Evolutionary conservation across 2,329 filamentous ascomycete species (phyloP), one percentile per base, ranked within the genome.

Genomic region (Alternaria metachromatica): DNA sequence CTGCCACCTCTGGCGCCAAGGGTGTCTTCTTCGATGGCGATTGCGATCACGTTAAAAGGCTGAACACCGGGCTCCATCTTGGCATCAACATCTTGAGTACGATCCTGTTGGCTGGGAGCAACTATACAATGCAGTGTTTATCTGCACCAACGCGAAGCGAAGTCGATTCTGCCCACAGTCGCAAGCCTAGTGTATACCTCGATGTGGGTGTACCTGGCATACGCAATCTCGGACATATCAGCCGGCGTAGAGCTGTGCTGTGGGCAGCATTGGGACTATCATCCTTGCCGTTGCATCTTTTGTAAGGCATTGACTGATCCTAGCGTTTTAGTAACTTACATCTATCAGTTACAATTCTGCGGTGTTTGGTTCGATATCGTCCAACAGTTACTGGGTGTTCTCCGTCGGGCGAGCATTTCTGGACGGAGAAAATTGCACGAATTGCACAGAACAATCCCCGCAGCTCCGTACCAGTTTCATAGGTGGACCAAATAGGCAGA

Each of bases 61-160:
- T 46, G 10, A 46, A 46, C 12, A 23, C 44, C 4, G 44, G 44
- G 11, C 18, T 46, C 20, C 49, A 51, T 37, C 7, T 51, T 1
- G 18, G 5, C 49, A 51, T 51, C 2, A 51, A 51, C 2, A 11
- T 51, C 13, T 11, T 51, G 13, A 51, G 49, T n/a, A 51, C 49
- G 1, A 23, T 51, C 2, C 5, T 51, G 4, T 5, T 51, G 11
- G 28, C 28, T 37, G 49, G 49, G 1, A 51, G 49, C 8, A 51
- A 51, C 13, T 51, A 51, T 8, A 82, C 80, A 59, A 86, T 87
- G 83, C 86, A 88, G 63, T 78, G 82, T 20, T 72, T 88, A 12
- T 81, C 76, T 12, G 81, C 85, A 0, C 86, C 86, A 0, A 87
- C 83, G 1, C 75, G 86, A 23, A 62, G 70, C 9, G 84, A 87